A percentile compares a stretch with the other conserved stretches of the same genome.
These are phyloP conservation scores for Amesomyces nigricolor DNA, from an alignment of 2,329 filamentous ascomycete species.

Conservation along the genomic window DNA sequence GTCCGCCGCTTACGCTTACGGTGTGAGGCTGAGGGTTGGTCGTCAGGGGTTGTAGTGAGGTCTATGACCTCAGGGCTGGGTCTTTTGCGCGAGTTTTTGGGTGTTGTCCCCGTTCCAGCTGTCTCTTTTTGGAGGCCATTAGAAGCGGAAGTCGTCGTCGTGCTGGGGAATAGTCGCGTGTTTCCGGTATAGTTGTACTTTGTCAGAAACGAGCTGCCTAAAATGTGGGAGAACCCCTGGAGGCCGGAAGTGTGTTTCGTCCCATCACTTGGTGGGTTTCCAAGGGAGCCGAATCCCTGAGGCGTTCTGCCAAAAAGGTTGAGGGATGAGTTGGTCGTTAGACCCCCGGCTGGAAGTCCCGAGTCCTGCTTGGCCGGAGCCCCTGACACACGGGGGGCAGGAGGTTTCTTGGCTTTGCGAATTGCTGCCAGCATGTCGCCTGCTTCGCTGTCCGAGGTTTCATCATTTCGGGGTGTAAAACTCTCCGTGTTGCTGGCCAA, in stretches of 20 bases:
- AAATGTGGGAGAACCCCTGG: too few relatives aligned
- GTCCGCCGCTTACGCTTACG: too few relatives aligned
- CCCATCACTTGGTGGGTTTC: neutral
- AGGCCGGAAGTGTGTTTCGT: neutral
- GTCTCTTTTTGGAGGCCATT: too few relatives aligned
- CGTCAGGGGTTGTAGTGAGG: too few relatives aligned
- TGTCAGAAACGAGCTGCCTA: neutral
- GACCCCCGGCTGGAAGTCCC: neutral
- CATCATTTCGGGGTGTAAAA: neutral
- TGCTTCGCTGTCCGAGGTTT: neutral
- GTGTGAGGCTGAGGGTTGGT: too few relatives aligned
- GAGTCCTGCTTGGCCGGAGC: neutral
- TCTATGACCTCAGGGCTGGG: too few relatives aligned
- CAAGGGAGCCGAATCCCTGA: neutral
- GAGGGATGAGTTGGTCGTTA: neutral
- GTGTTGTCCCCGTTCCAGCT: too few relatives aligned
- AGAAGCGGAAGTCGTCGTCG: too few relatives aligned
- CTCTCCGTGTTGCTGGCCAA: neutral
- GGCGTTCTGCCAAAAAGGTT: neutral
- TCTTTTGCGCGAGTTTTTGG: too few relatives aligned
- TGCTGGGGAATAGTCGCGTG: neutral
- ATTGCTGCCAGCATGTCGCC: conserved; percentile 4
- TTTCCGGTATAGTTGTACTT: neutral
- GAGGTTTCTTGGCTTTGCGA: neutral
- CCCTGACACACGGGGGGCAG: neutral